phyloP scores from a whole-genome alignment of 148 eudicot genomes.

The Rhododendron williamsianum region DNA sequence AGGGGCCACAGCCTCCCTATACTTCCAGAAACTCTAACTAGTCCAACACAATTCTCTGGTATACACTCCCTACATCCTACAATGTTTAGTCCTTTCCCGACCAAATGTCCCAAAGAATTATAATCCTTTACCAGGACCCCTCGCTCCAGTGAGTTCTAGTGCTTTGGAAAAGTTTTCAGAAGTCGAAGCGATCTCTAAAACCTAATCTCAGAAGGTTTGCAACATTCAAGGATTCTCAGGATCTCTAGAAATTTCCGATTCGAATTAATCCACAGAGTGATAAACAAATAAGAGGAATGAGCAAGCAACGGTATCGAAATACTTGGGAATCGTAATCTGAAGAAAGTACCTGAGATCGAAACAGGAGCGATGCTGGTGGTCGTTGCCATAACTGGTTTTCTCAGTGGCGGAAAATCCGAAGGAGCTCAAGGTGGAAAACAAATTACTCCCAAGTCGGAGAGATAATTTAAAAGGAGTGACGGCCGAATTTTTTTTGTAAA shows the following conservation, averaged over 20 bases:
- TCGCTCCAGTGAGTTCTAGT: neutral
- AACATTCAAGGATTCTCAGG: neutral
- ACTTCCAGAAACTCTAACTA: neutral
- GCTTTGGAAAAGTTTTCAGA: too few relatives aligned
- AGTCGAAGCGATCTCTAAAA: neutral
- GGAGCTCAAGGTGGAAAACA: neutral
- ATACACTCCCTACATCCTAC: neutral
- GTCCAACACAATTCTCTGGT: neutral
- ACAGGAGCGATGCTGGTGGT: conserved; percentile 32
- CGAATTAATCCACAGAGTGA: neutral
- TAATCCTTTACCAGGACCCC: neutral
- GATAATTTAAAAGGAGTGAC: too few relatives aligned
- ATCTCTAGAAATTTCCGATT: neutral
- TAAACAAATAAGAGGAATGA: neutral
- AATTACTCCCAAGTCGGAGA: too few relatives aligned
- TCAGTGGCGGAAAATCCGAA: neutral
- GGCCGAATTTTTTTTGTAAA: neutral
- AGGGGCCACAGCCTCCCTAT: neutral
- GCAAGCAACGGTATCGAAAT: neutral
- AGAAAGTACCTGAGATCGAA: conserved; percentile 32
- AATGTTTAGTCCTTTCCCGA: neutral
- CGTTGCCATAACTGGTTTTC: conserved; percentile 12
- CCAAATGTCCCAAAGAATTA: neutral
- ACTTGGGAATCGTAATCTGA: neutral
- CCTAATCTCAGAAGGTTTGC: neutral